Evolutionary conservation across 768 basidiomycete genomes (phyloP).

Genomic region (Harrya chromipes): DNA sequence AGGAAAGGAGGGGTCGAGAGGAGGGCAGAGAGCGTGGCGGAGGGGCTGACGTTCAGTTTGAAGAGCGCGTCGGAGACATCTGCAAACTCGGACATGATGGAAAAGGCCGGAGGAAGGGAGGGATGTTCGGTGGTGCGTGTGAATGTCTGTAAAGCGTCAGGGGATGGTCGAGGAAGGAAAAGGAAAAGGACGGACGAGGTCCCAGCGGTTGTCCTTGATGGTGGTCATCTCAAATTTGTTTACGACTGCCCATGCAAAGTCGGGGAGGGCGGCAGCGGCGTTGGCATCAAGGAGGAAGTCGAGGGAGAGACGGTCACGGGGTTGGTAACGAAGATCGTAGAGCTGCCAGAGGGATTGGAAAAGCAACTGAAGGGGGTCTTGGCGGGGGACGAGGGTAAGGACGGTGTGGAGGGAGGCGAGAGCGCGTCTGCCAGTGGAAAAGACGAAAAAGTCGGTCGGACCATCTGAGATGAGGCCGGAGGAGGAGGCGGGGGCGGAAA

Average conservation of each 20-base stretch:
- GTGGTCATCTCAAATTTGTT: constrained; percentile 72
- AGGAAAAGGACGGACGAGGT: constrained; percentile 59
- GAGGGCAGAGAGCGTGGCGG: constrained; percentile 50
- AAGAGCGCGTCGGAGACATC: constrained; percentile 80
- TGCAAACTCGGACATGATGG: constrained; percentile 86
- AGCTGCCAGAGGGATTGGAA: constrained; percentile 62
- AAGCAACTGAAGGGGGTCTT: constrained; percentile 69
- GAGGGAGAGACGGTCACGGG: constrained; percentile 66
- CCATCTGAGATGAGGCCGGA: constrained; percentile 63
- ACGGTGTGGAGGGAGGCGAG: constrained; percentile 76
- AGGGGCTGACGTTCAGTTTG: constrained; percentile 42
- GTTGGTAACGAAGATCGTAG: constrained; percentile 71
- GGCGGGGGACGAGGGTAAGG: constrained; percentile 75
- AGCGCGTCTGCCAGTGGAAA: constrained; percentile 82
- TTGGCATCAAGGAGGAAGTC: constrained; percentile 68
- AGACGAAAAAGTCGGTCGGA: constrained; percentile 76
- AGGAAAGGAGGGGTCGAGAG: constrained; percentile 63
- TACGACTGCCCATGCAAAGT: constrained; percentile 83
- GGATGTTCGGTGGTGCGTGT: constrained; percentile 71
- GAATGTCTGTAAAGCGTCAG: constrained; percentile 58
- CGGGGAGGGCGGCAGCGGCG: constrained; percentile 41
- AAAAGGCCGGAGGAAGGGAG: constrained; percentile 55
- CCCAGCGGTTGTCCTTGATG: constrained; percentile 77
- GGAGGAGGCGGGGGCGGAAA: constrained; percentile 59
- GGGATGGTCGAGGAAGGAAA: not conserved